phyloP scores from a whole-genome alignment of 257 asterid species.

The Fraxinus pennsylvanica region DNA sequence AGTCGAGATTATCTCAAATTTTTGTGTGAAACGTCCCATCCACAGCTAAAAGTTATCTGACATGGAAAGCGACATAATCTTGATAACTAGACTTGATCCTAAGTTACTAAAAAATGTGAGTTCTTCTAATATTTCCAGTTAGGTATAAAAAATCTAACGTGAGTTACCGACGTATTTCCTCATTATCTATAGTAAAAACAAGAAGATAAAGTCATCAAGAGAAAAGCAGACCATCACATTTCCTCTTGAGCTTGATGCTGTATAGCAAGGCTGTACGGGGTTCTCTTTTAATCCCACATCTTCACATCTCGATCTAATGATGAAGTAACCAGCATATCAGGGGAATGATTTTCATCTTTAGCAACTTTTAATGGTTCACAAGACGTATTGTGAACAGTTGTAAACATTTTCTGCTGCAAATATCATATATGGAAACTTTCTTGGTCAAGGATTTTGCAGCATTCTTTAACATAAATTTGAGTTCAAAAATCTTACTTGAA shows the following conservation, averaged over 20 bases:
- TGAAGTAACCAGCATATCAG: slow-evolving; percentile 65
- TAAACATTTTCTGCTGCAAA: slow-evolving; percentile 50
- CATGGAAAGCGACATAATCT: slow-evolving; percentile 35
- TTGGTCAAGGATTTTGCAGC: slow-evolving; percentile 23
- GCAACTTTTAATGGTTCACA: slow-evolving; percentile 77
- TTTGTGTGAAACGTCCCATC: slow-evolving; percentile 70
- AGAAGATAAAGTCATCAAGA: slow-evolving; percentile 76
- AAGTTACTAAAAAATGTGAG: neutral
- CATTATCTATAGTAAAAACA: slow-evolving; percentile 82
- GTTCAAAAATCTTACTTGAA: no score
- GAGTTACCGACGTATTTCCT: slow-evolving; percentile 39
- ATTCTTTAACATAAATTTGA: no score
- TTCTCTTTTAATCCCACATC: slow-evolving; percentile 85
- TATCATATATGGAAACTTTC: slow-evolving; percentile 71
- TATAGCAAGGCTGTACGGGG: slow-evolving; percentile 60
- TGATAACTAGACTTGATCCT: neutral
- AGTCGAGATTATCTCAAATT: slow-evolving; percentile 43
- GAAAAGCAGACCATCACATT: slow-evolving; percentile 88
- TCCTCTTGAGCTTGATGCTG: slow-evolving; percentile 67
- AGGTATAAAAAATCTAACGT: neutral
- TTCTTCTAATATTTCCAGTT: neutral
- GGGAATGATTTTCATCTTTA: slow-evolving; percentile 70
- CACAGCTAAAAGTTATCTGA: slow-evolving; percentile 65
- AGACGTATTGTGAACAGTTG: slow-evolving; percentile 61
- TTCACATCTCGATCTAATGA: slow-evolving; percentile 75